Conservation (phyloP, 495 filamentous ascomycete genomes). For the Talaromyces adpressus region DNA sequence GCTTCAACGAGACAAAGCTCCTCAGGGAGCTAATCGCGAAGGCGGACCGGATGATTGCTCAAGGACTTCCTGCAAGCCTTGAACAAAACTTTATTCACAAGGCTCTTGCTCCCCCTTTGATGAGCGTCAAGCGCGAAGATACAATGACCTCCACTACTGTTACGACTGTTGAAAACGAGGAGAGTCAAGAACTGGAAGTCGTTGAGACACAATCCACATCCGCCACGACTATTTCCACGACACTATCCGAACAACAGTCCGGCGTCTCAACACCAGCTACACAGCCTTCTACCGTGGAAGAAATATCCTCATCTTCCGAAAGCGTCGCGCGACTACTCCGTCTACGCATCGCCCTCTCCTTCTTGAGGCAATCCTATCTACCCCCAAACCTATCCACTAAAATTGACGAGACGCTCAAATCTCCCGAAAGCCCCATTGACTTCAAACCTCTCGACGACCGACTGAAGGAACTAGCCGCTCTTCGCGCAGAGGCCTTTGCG, state of each 20-base stretch:
- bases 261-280: conserved; percentile 22
- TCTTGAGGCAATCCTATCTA: conserved; percentile 68
- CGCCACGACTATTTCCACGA: conserved; percentile 29
- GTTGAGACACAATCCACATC: conserved; percentile 28
- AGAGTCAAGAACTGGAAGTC: conserved; percentile 24
- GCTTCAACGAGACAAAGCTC: conserved; percentile 64
- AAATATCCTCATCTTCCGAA: conserved; percentile 26
- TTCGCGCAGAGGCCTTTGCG: conserved; percentile 62
- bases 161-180: conserved; percentile 11
- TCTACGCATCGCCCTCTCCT: conserved; percentile 67
- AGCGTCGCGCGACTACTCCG: conserved; percentile 57
- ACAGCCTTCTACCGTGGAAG: conserved; percentile 21
- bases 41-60: conserved; percentile 58
- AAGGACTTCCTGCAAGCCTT: conserved; percentile 67
- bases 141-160: conserved; percentile 13
- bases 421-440: conserved; percentile 45
- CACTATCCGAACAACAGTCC: conserved; percentile 27
- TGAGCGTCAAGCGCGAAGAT: conserved; percentile 50
- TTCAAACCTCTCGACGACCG: conserved; percentile 65
- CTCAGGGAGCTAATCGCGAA: conserved; percentile 61
- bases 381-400: conserved; percentile 39
- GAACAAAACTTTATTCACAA: conserved; percentile 78
- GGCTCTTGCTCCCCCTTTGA: conserved; percentile 65
- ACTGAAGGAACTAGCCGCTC: conserved; percentile 51
- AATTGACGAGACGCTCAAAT: conserved; percentile 42